These are phyloP conservation scores for Rhodotorula diobovata DNA, from an alignment of 768 basidiomycete species.

Conservation along the genomic window DNA sequence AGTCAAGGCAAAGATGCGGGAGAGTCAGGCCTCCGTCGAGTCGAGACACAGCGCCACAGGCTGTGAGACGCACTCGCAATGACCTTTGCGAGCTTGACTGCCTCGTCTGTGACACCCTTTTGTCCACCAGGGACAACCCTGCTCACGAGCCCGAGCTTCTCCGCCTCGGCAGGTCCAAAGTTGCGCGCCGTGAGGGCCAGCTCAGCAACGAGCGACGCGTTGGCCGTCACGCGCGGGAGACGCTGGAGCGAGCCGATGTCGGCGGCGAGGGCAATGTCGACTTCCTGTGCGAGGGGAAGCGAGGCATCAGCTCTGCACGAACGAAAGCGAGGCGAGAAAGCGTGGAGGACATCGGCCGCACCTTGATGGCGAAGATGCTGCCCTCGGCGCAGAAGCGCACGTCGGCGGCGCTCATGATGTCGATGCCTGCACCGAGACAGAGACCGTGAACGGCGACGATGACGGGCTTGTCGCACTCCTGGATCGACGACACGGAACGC, in stretches of 20 bases:
- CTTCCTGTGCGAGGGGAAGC: slow-evolving; percentile 70
- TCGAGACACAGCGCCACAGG: background rate
- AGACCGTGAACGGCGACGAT: slow-evolving; percentile 75
- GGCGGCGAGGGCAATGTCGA: slow-evolving; percentile 78
- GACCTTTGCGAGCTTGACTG: slow-evolving; percentile 60
- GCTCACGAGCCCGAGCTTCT: slow-evolving; percentile 67
- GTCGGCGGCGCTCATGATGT: slow-evolving; percentile 71
- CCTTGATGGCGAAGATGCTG: slow-evolving; percentile 68
- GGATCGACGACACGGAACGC: slow-evolving; percentile 62
- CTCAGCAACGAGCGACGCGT: slow-evolving; percentile 67
- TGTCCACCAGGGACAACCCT: slow-evolving; percentile 63
- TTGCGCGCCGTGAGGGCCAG: slow-evolving; percentile 67
- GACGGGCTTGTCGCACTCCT: slow-evolving; percentile 69
- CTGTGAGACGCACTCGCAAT: slow-evolving; percentile 57
- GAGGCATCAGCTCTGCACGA: slow-evolving; percentile 62
- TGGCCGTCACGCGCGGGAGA: slow-evolving; percentile 70
- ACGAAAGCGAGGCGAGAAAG: background rate
- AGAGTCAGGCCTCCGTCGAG: background rate
- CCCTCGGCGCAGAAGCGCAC: slow-evolving; percentile 63
- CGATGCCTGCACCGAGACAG: slow-evolving; percentile 68
- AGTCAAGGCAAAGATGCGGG: background rate
- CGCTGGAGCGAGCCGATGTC: slow-evolving; percentile 82
- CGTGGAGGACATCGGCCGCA: slow-evolving; percentile 42
- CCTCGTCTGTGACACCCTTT: slow-evolving; percentile 62
- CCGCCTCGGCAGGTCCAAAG: slow-evolving; percentile 68